Conservation (phyloP, 176 grass and related monocot species). For the Triticum monococcum region DNA sequence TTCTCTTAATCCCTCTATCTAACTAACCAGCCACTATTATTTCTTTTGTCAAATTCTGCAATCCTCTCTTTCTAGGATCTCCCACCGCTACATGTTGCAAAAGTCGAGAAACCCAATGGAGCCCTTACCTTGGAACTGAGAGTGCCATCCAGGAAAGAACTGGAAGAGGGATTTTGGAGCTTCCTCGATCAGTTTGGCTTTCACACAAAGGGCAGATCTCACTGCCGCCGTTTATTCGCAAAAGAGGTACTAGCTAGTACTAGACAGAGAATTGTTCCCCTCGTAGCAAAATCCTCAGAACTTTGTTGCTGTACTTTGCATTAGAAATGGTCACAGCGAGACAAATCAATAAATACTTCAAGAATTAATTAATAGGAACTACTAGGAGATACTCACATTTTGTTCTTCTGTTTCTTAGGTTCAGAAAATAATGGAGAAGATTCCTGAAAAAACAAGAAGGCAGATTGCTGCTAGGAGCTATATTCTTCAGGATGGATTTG, state of each 20-base stretch:
- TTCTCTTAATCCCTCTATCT: neutral
- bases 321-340: neutral
- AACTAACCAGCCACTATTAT: neutral
- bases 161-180: slow-evolving; percentile 24
- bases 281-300: neutral
- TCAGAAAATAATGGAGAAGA: slow-evolving; percentile 54
- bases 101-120: slow-evolving; percentile 26
- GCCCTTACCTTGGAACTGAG: slow-evolving; percentile 34
- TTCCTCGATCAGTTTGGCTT: slow-evolving; percentile 42
- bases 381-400: neutral
- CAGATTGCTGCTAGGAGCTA: slow-evolving; percentile 47
- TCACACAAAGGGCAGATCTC: neutral
- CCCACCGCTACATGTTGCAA: neutral
- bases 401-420: slow-evolving; percentile 41
- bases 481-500: slow-evolving; percentile 51
- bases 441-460: slow-evolving; percentile 41
- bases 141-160: slow-evolving; percentile 16
- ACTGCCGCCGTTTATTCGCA: slow-evolving; percentile 14
- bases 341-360: neutral
- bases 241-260: slow-evolving; percentile 26
- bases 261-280: neutral
- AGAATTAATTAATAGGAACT: neutral
- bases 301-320: neutral
- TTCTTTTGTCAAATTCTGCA: neutral
- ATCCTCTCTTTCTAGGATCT: slow-evolving; percentile 24